Evolutionary conservation across 345 rosid genomes (phyloP), one percentile per base, ranked within the genome.

Genomic region (Salix exigua): DNA sequence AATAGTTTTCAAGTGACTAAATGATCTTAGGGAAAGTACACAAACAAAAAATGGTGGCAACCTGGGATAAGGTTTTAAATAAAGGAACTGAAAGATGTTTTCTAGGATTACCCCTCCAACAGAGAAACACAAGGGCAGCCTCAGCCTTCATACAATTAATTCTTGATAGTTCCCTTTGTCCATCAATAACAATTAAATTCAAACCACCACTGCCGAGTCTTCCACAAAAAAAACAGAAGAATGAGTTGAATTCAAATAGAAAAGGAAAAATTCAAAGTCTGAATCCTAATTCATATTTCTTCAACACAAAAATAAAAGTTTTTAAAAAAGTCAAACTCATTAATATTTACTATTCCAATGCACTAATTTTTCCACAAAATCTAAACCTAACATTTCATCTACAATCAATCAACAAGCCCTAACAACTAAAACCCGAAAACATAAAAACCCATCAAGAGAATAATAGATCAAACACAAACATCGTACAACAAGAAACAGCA

Each of bases 341-440:
- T 17, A 79, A 61, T 65, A n/a, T 55, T 67, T 62, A 62, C 31
- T 21, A 12, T 19, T 74, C 51, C 51, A 65, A 68, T 71, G 62
- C 75, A 46, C 65, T 50, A 50, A 18, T 42, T 77, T 67, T 55
- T 12, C 53, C 42, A 71, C 28, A 76, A 23, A 75, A 79, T n/a
- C 74, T 48, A 74, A 58, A 48, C 75, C 60, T 31, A 21, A 69
- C 25, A 66, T 53, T 74, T 46, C 60, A 70, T 4, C 38, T 13
- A 42, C 53, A 30, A 40, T 26, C 28, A 66, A 67, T 33, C 21
- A 67, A 33, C 14, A 17, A 50, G 2, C 35, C 28, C 19, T 13
- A 2, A 18, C 68, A 70, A 55, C 37, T 65, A 69, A 73, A 28
- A 23, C 60, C 73, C 37, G 53, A 21, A 61, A 62, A 42, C 21